Conservation (phyloP, 805 yeast genomes). For the Lipomyces mesembrius region DNA sequence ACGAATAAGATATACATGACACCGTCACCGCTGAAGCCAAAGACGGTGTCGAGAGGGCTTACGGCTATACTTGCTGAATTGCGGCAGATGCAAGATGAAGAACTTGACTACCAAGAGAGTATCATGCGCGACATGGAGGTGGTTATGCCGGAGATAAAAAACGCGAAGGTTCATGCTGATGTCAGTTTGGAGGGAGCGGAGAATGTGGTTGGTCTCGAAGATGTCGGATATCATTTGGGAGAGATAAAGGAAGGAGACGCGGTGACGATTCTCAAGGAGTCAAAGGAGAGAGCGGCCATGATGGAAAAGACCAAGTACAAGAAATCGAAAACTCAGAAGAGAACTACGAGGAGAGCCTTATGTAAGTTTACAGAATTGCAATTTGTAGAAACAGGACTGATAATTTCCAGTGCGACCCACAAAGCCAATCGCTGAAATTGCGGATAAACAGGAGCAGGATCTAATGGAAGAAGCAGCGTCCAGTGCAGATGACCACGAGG, state of each 20-base stretch:
- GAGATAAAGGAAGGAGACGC: slow-evolving; percentile 27
- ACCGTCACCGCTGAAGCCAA: slow-evolving; percentile 34
- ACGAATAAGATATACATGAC: slow-evolving; percentile 15
- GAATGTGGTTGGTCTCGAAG: neutral
- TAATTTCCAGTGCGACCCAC: slow-evolving; percentile 3
- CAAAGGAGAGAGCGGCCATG: slow-evolving; percentile 1
- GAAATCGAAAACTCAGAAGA: slow-evolving; percentile 23
- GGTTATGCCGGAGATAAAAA: neutral
- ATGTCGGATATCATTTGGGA: slow-evolving; percentile 26
- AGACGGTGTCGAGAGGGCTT: slow-evolving; percentile 27
- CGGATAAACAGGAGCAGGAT: neutral
- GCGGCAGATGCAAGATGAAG: slow-evolving; percentile 27
- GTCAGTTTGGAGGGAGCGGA: neutral
- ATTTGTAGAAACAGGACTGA: neutral
- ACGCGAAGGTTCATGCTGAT: neutral
- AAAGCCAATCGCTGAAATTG: neutral
- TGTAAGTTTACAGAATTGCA: slow-evolving; percentile 4
- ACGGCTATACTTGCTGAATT: slow-evolving; percentile 32
- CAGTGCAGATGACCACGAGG: neutral
- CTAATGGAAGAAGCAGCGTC: neutral
- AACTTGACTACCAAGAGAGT: slow-evolving; percentile 29
- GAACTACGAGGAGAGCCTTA: slow-evolving; percentile 20
- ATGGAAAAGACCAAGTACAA: neutral
- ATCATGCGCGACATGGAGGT: slow-evolving; percentile 29
- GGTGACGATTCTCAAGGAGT: slow-evolving; percentile 10